phyloP scores from a whole-genome alignment of 108 stramenopile genomes.

The Thalassiosira profunda region DNA sequence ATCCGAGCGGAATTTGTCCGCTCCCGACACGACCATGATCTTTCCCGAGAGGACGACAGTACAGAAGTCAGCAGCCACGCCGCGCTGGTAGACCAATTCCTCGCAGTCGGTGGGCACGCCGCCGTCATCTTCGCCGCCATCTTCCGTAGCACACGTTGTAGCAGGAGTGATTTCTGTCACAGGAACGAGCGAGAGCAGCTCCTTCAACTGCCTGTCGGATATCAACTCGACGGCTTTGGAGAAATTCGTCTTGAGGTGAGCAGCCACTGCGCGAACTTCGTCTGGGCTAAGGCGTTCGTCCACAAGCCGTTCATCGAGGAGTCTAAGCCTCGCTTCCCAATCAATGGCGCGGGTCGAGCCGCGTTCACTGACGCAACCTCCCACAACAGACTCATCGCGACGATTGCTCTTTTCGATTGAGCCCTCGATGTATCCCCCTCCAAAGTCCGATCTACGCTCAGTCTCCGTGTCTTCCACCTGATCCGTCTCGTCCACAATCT shows the following conservation, averaged over 20 bases:
- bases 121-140: constrained; percentile 22
- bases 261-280: constrained; percentile 84
- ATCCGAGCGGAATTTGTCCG: constrained; percentile 86
- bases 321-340: constrained; percentile 75
- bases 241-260: constrained; percentile 83
- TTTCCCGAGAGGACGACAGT: constrained; percentile 90
- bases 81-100: constrained; percentile 74
- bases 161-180: constrained; percentile 58
- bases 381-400: background rate
- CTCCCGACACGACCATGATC: constrained; percentile 83
- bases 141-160: constrained; percentile 22
- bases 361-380: background rate
- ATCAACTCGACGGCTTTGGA: constrained; percentile 59
- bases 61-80: constrained; percentile 62
- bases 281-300: constrained; percentile 71
- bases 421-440: constrained; percentile 32
- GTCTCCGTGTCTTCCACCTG: constrained; percentile 70
- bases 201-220: constrained; percentile 69
- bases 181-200: constrained; percentile 65
- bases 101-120: constrained; percentile 55
- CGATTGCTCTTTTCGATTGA: constrained; percentile 12
- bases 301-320: constrained; percentile 87
- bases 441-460: constrained; percentile 51
- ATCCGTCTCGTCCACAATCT: constrained; percentile 99
- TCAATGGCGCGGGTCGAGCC: constrained; percentile 26